phyloP scores from a whole-genome alignment of 371 early-diverging fungal genomes.

The Rhizopus arrhizus region DNA sequence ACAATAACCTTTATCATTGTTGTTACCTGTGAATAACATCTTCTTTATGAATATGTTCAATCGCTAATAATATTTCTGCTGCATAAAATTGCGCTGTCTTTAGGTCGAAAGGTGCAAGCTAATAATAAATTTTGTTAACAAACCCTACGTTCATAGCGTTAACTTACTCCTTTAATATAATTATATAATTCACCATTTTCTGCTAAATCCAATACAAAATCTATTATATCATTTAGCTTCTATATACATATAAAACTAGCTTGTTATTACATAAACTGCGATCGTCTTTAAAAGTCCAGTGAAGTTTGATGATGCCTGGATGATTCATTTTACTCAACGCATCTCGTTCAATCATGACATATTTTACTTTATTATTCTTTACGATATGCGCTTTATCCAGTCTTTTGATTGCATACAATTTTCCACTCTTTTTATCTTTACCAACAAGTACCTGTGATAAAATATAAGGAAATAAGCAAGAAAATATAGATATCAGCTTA shows the following conservation, averaged over 20 bases:
- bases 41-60: conserved; percentile 83
- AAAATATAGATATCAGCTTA: conserved; percentile 33
- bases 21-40: conserved; percentile 78
- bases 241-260: not conserved
- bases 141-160: not conserved
- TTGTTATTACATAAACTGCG: conserved; percentile 75
- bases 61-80: conserved; percentile 84
- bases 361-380: conserved; percentile 92
- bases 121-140: conserved; percentile 1
- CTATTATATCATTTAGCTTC: conserved; percentile 31
- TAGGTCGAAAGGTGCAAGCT: conserved; percentile 73
- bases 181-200: conserved; percentile 90
- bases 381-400: conserved; percentile 93
- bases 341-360: conserved; percentile 92
- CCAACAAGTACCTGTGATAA: conserved; percentile 68
- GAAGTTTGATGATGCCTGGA: conserved; percentile 87
- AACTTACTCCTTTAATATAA: conserved; percentile 64
- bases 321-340: conserved; percentile 83
- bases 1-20: not conserved
- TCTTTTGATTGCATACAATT: conserved; percentile 89
- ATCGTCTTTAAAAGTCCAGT: conserved; percentile 93
- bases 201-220: conserved; percentile 89
- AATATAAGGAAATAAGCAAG: conserved; percentile 1
- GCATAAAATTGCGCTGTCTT: conserved; percentile 78
- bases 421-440: conserved; percentile 63